Conservation (phyloP, 2,329 filamentous ascomycete genomes). For the Verticillium albo-atrum region DNA sequence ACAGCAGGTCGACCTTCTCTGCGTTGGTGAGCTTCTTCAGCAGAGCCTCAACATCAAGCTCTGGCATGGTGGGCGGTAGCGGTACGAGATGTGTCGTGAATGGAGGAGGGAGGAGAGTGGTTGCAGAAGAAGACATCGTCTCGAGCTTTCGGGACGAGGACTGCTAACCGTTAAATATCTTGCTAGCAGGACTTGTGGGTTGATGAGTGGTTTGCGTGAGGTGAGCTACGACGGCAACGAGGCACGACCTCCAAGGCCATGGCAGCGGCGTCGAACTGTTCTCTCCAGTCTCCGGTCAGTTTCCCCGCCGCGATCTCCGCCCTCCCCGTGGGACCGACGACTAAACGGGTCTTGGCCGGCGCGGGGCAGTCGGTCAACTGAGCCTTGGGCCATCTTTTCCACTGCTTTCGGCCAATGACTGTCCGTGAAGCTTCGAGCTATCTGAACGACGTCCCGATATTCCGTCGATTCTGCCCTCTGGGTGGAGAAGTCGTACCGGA, state of each 20-base stretch:
- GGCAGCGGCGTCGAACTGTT: not conserved
- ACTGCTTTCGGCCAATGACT: conserved; percentile 1
- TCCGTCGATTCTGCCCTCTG: conserved; percentile 1
- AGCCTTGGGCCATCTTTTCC: not conserved
- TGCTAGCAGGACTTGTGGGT: not conserved
- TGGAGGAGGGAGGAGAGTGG: not conserved
- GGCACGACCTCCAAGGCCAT: not conserved
- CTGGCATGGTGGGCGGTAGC: conserved; percentile 19
- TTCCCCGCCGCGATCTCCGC: not conserved
- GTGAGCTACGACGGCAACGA: not conserved
- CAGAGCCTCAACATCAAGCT: conserved; percentile 49
- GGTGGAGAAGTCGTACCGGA: not conserved
- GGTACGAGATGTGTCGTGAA: not conserved
- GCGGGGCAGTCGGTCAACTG: not conserved
- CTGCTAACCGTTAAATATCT: not conserved
- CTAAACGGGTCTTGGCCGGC: not conserved
- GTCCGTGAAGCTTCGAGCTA: not conserved
- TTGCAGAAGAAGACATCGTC: not conserved
- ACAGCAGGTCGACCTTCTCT: conserved; percentile 50
- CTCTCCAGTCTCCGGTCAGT: not conserved
- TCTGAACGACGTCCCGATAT: conserved; percentile 10
- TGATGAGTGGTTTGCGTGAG: not conserved
- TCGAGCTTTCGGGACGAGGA: not conserved
- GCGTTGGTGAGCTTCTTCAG: conserved; percentile 47
- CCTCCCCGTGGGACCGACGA: not conserved